Base-by-base conservation (phyloP, 768 basidiomycete species). In the Hydnomerulius pinastri region DNA sequence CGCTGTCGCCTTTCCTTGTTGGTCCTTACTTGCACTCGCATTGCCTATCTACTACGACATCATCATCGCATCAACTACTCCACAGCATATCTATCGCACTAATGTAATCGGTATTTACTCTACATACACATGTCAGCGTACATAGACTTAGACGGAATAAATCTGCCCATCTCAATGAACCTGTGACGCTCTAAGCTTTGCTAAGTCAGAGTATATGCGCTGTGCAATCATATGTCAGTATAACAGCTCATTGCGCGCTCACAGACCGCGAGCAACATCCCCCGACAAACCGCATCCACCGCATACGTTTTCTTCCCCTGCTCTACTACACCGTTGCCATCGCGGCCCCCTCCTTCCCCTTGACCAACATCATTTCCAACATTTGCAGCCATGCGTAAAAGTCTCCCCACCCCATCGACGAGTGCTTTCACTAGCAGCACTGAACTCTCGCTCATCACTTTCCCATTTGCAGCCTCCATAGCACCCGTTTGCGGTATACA, bases 251-350 rank as follows among this genome's bases (percentile, higher is more conserved):
- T 30, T 28, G 60, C 51, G 11, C 57, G 60, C 48, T 69, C 66
- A 43, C 66, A 67, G 11, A 60, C 51, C 27, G 67, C 66, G 10
- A 69, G 21, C 28, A 69, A 17, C 53, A 67, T 67, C 39, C 62
- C 56, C 43, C 42, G 62, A 41, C 60, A 67, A 2, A 67, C 50
- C 0, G 55, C 39, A 29, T 64, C 64, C 18, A 66, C 45, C 25
- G 11, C 13, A n/a, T n/a, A 41, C 25, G 9, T 3, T 15, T 11
- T 10, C 29, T 29, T 13, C 17, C 6, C 2, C 5, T 36, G 33
- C 15, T 13, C 25, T 9, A 6, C 24, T 6, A 7, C 7, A 25
- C 4, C 24, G 21, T 27, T 1, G 24, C 12, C 29, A 35, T 10
- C 23, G 29, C 0, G 28, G 12, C 3, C 24, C 9, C 6, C 27